Base-by-base conservation (phyloP, 2,329 filamentous ascomycete genomes). In the Aciculosporium take region DNA sequence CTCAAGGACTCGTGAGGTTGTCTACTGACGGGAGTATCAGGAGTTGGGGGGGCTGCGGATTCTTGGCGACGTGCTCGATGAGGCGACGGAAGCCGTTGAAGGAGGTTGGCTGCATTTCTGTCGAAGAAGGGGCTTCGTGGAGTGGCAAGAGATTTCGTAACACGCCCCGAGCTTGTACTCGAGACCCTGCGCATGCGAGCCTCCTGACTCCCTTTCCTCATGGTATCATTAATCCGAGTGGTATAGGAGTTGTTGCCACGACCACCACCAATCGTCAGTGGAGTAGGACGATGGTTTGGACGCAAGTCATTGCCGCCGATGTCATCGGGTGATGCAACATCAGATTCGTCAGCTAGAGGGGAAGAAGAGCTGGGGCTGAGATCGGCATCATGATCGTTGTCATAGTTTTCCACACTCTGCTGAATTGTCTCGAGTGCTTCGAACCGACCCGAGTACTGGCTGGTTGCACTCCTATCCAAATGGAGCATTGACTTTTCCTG, bases 261-360 rank as follows among this genome's bases (percentile, higher is more conserved):
- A 17, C 68, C 55, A 7, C 66, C 62, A 8, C 58, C 58, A 31
- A 69, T 61, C 23, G 66, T 63, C n/a, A 74, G 59, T 24, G 67
- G 64, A 23, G 71, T 55, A 8, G 59, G 58, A 4, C 60, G 58
- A 36, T 56, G 64, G 40, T 71, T 67, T 41, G 73, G 65, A 35
- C 73, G 65, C 15, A 65, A 66, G 13, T 71, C 72, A 45, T 76
- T 70, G 48, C 75, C 72, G 48, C 75, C 72, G 41, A 70, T 61
- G 0, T 66, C 63, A 8, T 69, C 65, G 0, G 70, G 65, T 1
- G 71, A 72, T 49, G 63, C 68, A 51, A 72, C 59, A 23, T 56
- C 58, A 24, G 46, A 48, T 10, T 46, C 44, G 15, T 45, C 44
- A 7, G 38, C 36, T 18, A 45, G 3, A 7, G 45, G 45, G 7